Evolutionary conservation across 306 rosid genomes (phyloP), one percentile per base, ranked within the genome.

Genomic region (Dryas drummondii): DNA sequence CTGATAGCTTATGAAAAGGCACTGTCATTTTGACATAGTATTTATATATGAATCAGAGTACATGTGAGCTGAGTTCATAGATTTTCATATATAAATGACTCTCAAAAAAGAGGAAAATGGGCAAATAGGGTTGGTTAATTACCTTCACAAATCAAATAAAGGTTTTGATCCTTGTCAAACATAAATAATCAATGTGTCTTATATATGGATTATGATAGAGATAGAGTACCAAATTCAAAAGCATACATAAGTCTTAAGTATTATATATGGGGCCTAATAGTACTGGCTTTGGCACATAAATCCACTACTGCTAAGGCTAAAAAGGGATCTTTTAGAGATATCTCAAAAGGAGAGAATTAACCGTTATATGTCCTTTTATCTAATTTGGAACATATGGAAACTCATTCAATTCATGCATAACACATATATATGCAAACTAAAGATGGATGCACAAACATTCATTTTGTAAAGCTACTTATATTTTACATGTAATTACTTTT

Each of bases 271-370:
- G 49, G 15, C 49, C 68, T 27, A 41, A 14, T 6, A 55, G 52
- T 22, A 32, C 26, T 56, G 65, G 66, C 65, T 71, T 71, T 54
- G 52, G 74, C 63, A 70, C 63, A 71, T 42, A 42, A 71, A 56
- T 26, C 68, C 47, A 59, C 56, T 26, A 26, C 55, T 57, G 68
- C 6, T 46, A 58, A 37, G 62, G 66, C 70, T 59, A 32, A 73
- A 79, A 82, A 84, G 76, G 82, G 84, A 79, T 72, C 91, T 84
- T 91, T 87, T 82, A 79, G 92, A 17, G 81, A 91, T 80, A 84
- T 84, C 73, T 48, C 75, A 77, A 80, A 87, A 87, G 86, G 83
- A 81, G 82, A 71, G 83, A 77, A 22, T 22, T 22, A 22, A 76
- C 78, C 87, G 86, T 87, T 81, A 82, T 80, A 32, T 32, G 91